Evolutionary conservation across 805 yeast genomes (phyloP), one percentile per base, ranked within the genome.

Genomic region (Wickerhamiella parazyma): DNA sequence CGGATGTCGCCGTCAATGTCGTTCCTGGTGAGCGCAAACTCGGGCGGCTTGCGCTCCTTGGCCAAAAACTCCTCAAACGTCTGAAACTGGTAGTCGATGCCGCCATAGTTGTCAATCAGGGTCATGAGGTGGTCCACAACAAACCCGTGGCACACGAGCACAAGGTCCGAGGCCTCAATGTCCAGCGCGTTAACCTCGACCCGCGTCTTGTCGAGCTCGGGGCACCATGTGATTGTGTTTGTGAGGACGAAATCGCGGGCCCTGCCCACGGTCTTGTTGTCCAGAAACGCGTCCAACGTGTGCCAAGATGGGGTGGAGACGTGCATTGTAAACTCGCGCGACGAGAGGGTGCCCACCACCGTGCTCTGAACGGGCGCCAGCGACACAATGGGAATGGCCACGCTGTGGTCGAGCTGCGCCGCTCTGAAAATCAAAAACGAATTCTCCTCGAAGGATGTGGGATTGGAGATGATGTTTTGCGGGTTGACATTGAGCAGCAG

Each of bases 221-320:
- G 71, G 59, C 83, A 80, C 48, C 45, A 29, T 0, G 79, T 73
- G 57, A 85, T 83, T 0, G 77, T 69, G 0, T 95, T 94, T 1
- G 61, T 60, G 14, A 85, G 59, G 1, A 57, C 60, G 52, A 86
- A 79, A 43, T 77, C 70, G 21, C 70, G 64, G 0, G 86, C 75
- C 48, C 76, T 65, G 0, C 95, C 97, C 48, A 85, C 69, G 12
- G 72, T 71, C 16, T 70, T 73, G 10, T 71, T 62, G 38, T 70
- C 69, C 64, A 82, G 58, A 51, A 89, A 89, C 38, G 80, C 78
- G 44, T 76, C 73, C 20, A 76, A 64, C 0, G 97, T 87, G 55
- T 85, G 93, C 95, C 97, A 91, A 1, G 89, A 80, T 0, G 98
- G 97, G 0, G 91, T 75, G 45, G 77, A 80, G 2, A 87, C 58